Conservation (phyloP, 257 asterid species). For the Perilla frutescens region DNA sequence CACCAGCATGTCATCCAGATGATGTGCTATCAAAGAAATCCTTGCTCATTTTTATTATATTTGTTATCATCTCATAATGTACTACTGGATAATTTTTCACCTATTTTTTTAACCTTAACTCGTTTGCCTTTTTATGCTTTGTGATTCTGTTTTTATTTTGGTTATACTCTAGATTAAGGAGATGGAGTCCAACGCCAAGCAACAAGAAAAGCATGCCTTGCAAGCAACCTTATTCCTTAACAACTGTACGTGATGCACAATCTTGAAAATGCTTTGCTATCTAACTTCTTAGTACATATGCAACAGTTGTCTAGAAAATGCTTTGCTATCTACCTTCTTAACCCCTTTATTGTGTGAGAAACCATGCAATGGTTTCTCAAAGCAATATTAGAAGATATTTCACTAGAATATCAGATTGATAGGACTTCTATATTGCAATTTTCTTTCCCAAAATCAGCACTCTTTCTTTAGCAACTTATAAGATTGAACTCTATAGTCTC, state of each 20-base stretch:
- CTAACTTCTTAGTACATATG: conserved; percentile 19
- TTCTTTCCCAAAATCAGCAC: background rate
- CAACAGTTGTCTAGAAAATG: background rate
- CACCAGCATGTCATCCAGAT: conserved; percentile 2
- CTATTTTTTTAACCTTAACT: background rate
- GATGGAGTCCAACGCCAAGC: conserved; percentile 75
- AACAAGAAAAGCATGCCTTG: conserved; percentile 68
- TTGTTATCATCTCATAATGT: conserved; percentile 21
- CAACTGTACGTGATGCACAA: conserved; percentile 54
- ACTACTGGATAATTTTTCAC: conserved; percentile 4
- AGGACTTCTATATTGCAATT: conserved; percentile 1
- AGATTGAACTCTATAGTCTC: background rate
- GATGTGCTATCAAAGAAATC: conserved; percentile 16
- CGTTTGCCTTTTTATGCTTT: conserved; percentile 13
- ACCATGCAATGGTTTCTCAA: conserved; percentile 23
- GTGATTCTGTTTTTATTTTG: conserved; percentile 33
- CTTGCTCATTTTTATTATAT: conserved; percentile 9
- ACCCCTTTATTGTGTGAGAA: conserved; percentile 23
- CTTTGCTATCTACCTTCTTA: background rate
- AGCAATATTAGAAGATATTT: background rate
- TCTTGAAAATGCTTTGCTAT: background rate
- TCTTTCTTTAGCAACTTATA: background rate
- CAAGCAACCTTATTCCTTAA: conserved; percentile 62
- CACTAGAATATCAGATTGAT: background rate
- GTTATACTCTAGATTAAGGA: conserved; percentile 66